Base-by-base conservation (phyloP, 164 flowering plant genomes). In the Amborella trichopoda region DNA sequence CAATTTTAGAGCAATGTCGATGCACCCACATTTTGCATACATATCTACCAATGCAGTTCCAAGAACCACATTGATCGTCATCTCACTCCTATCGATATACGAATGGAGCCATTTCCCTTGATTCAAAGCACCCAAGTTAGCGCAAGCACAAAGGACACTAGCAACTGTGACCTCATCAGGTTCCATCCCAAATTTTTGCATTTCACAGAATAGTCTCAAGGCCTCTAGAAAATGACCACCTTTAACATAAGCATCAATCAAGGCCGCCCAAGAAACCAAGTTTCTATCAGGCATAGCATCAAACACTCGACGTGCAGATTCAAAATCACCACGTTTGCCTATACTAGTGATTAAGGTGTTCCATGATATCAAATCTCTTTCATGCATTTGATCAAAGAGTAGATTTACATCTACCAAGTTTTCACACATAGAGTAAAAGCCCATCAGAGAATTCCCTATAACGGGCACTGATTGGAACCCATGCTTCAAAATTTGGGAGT, bases 11-110 rank as follows among this genome's bases (percentile, higher is more conserved):
- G 79, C 73, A 33, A 60, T 55, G 5, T 65, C 69, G 18, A 74
- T 55, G 17, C 65, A 68, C 2, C 79, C 79, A 56, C 73, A 74
- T 54, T 51, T 68, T 1, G 66, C 47, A 50, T 70, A 74, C 79
- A 74, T 74, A 28, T 58, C 59, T 20, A 74, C 59, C 26, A 74
- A 21, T 23, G 75, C 69, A n/a, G 61, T 55, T 1, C 69, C 64
- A 18, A 68, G 63, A 27, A 65, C 43, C 48, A 37, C 51, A 38
- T 61, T 63, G 26, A 72, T 36, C 61, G 48, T 36, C 33, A 68
- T 57, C 23, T 23, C 32, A 38, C 49, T 47, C 57, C 60, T 61
- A 10, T 26, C 40, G 13, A 69, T 20, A 26, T 70, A 73, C 1
- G 60, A 59, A 32, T 68, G 71, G 25, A 68, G 37, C 73, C 73